phyloP scores from a whole-genome alignment of 2,329 filamentous ascomycete species.

The Rhynchosporium graminicola region DNA sequence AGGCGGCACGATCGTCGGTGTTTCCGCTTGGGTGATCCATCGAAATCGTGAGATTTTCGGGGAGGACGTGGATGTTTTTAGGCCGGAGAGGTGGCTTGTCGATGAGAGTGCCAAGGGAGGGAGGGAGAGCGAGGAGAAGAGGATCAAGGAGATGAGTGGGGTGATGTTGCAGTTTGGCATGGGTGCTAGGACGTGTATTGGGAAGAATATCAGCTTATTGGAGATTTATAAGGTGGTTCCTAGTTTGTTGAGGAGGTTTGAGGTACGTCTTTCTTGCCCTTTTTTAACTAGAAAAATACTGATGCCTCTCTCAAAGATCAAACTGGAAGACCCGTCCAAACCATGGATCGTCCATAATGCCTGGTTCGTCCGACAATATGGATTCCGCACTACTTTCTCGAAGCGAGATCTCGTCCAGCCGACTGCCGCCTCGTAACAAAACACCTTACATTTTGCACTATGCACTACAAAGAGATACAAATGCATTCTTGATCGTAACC shows the following conservation, averaged over 20 bases:
- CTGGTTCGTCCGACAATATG: slow-evolving; percentile 63
- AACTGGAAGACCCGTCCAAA: slow-evolving; percentile 53
- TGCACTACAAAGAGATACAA: neutral
- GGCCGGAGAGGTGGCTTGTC: slow-evolving; percentile 67
- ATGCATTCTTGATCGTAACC: neutral
- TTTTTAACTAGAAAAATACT: neutral
- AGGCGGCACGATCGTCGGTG: slow-evolving; percentile 73
- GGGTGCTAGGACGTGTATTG: slow-evolving; percentile 69
- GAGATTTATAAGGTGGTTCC: slow-evolving; percentile 67
- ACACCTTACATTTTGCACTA: neutral
- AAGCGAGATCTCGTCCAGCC: slow-evolving; percentile 32
- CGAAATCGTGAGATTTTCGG: slow-evolving; percentile 68
- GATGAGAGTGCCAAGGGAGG: slow-evolving; percentile 41
- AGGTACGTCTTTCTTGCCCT: slow-evolving; percentile 45
- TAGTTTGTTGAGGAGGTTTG: slow-evolving; percentile 63
- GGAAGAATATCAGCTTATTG: slow-evolving; percentile 64
- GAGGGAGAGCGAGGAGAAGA: slow-evolving; percentile 48
- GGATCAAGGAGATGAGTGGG: slow-evolving; percentile 66
- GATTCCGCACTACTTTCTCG: slow-evolving; percentile 47
- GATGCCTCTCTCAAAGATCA: slow-evolving; percentile 45
- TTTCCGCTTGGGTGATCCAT: slow-evolving; percentile 75
- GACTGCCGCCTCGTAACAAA: neutral
- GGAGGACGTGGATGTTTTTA: slow-evolving; percentile 62
- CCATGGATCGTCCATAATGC: slow-evolving; percentile 62
- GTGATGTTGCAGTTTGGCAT: slow-evolving; percentile 75